Conservation (phyloP, 192 early-diverging fungal genomes). For the Coemansia guatemalensis region DNA sequence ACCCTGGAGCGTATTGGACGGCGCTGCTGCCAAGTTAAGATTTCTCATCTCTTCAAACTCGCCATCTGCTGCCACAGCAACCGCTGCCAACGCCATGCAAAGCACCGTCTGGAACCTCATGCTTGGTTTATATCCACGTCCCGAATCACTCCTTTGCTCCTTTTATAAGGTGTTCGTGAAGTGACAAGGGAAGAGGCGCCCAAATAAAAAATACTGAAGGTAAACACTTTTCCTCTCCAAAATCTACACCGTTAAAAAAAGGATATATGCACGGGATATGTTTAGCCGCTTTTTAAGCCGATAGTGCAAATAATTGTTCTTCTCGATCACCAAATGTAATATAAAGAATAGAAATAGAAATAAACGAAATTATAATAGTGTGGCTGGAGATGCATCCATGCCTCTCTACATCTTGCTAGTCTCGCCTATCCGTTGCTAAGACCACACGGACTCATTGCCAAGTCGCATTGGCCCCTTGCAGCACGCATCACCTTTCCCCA, state of each 20-base stretch:
- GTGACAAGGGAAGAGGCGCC: too few species aligned
- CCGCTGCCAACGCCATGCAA: constrained; percentile 18
- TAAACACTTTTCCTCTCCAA: neutral
- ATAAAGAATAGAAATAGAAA: neutral
- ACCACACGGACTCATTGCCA: neutral
- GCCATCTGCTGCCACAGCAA: constrained; percentile 8
- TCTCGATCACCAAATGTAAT: neutral
- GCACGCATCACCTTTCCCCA: neutral
- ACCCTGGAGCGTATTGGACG: constrained; percentile 8
- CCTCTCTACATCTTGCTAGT: neutral
- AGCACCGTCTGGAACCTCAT: constrained; percentile 30
- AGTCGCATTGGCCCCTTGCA: neutral
- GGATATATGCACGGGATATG: neutral
- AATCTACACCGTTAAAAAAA: neutral
- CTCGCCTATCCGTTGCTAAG: neutral
- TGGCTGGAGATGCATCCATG: neutral
- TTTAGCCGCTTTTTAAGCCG: neutral
- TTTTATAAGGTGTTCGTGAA: neutral
- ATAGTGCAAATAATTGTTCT: neutral
- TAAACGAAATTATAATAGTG: neutral
- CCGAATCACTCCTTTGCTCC: neutral
- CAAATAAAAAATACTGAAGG: too few species aligned
- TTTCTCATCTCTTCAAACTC: constrained; percentile 1
- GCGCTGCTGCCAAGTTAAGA: constrained; percentile 13
- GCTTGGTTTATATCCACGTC: neutral